Conservation (phyloP, 1,139 yeast species). For the Kodamaea fungicola region DNA sequence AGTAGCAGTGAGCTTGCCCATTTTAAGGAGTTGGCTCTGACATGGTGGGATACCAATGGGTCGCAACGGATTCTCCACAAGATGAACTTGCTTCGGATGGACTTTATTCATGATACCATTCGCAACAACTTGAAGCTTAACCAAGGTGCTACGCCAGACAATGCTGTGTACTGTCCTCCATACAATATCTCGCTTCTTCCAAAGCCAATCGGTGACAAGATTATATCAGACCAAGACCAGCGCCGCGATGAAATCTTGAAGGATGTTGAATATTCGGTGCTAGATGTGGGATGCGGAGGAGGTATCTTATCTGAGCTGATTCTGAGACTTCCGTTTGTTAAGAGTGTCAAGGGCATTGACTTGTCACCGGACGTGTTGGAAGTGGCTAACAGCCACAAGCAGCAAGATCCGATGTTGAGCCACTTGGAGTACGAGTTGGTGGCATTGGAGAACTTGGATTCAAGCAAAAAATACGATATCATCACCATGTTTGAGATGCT, state of each 20-base stretch:
- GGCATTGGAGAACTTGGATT: conserved; percentile 57
- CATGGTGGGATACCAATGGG: conserved; percentile 97
- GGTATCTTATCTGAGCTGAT: conserved; percentile 86
- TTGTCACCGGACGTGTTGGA: conserved; percentile 75
- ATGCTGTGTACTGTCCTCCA: conserved; percentile 71
- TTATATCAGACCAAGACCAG: conserved; percentile 45
- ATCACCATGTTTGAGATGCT: conserved; percentile 92
- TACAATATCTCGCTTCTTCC: conserved; percentile 70
- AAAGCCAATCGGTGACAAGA: conserved; percentile 39
- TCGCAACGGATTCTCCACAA: conserved; percentile 91
- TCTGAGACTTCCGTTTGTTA: conserved; percentile 68
- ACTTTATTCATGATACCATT: conserved; percentile 68
- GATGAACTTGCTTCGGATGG: conserved; percentile 89
- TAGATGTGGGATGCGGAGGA: conserved; percentile 98
- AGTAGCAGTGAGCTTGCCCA: conserved; percentile 62
- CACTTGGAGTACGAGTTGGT: conserved; percentile 58
- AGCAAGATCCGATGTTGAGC: conserved; percentile 53
- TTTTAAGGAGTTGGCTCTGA: conserved; percentile 76
- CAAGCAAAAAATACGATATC: conserved; percentile 56
- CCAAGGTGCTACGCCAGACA: conserved; percentile 34
- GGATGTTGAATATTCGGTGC: conserved; percentile 42
- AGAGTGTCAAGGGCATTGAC: conserved; percentile 76
- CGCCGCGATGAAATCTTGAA: conserved; percentile 40
- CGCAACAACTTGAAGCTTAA: conserved; percentile 45
- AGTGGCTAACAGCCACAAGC: conserved; percentile 72